These are phyloP conservation scores for Hyparrhenia diplandra DNA, from an alignment of 176 grass and related monocot species.

Conservation along the genomic window DNA sequence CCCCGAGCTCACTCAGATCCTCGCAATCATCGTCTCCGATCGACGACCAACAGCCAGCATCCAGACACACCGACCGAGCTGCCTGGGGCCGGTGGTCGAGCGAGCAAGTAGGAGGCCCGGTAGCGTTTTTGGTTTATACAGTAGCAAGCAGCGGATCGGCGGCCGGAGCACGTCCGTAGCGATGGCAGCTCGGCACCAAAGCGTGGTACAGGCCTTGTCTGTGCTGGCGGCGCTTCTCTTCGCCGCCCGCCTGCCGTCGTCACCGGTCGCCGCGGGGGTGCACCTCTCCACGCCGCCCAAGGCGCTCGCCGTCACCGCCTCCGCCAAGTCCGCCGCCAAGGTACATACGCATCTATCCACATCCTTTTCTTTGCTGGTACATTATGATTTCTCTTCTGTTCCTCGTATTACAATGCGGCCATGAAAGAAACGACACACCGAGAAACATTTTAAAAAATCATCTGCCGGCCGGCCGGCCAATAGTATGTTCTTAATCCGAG, in stretches of 20 bases:
- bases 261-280: conserved; percentile 37
- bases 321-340: conserved; percentile 38
- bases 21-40: not conserved
- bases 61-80: not conserved
- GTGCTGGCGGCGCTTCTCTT: conserved; percentile 22
- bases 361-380: not conserved
- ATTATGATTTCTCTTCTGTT: not conserved
- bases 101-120: not conserved
- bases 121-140: no score
- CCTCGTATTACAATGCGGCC: not conserved
- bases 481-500: not conserved
- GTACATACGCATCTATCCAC: conserved; percentile 18
- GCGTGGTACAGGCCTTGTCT: not conserved
- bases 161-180: not conserved
- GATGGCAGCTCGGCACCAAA: not conserved
- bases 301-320: conserved; percentile 44
- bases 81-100: no score
- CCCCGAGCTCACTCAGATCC: not conserved
- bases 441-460: not conserved
- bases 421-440: not conserved
- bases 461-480: not conserved
- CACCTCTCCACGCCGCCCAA: conserved; percentile 48
- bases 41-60: not conserved
- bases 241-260: conserved; percentile 18
- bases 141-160: no score